Conservation (phyloP, 1,284 basidiomycete genomes). For the Chondrostereum purpureum region DNA sequence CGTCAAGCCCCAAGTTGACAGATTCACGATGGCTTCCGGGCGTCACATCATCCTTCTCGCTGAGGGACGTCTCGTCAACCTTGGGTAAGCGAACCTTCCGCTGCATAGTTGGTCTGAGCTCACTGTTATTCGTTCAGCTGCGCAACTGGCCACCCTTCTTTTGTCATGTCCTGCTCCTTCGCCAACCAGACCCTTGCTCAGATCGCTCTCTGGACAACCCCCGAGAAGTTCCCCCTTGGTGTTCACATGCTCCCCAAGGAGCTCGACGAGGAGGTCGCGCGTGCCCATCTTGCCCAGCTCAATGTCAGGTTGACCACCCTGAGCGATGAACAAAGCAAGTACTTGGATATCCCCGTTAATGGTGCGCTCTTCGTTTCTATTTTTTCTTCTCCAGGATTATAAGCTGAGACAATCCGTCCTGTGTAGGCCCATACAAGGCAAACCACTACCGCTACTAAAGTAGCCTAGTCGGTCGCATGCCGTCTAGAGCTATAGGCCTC, state of each 20-base stretch:
- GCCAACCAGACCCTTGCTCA: constrained; percentile 98
- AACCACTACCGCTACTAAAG: constrained; percentile 66
- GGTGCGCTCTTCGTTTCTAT: constrained; percentile 31
- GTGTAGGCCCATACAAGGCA: constrained; percentile 77
- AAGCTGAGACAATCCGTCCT: no score
- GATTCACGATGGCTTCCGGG: constrained; percentile 87
- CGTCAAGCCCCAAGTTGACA: constrained; percentile 99
- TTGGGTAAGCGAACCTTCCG: constrained; percentile 61
- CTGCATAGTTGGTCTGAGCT: constrained; percentile 6
- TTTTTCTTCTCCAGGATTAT: neutral
- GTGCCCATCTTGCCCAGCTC: constrained; percentile 87
- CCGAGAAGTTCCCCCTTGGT: constrained; percentile 85
- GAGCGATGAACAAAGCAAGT: constrained; percentile 73
- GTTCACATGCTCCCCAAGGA: constrained; percentile 97
- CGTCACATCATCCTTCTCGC: constrained; percentile 97
- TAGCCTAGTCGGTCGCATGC: constrained; percentile 17
- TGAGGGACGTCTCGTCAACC: constrained; percentile 97
- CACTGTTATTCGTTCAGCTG: constrained; percentile 38
- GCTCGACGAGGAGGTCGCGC: constrained; percentile 98
- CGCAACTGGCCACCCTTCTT: constrained; percentile 89
- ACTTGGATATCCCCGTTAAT: constrained; percentile 85
- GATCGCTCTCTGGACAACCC: constrained; percentile 96
- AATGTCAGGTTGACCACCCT: constrained; percentile 92
- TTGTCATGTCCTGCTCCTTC: constrained; percentile 99
- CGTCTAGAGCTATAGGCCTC: constrained; percentile 56